These are phyloP conservation scores for Boletus speciosus DNA, from an alignment of 768 basidiomycete genomes.

Conservation along the genomic window DNA sequence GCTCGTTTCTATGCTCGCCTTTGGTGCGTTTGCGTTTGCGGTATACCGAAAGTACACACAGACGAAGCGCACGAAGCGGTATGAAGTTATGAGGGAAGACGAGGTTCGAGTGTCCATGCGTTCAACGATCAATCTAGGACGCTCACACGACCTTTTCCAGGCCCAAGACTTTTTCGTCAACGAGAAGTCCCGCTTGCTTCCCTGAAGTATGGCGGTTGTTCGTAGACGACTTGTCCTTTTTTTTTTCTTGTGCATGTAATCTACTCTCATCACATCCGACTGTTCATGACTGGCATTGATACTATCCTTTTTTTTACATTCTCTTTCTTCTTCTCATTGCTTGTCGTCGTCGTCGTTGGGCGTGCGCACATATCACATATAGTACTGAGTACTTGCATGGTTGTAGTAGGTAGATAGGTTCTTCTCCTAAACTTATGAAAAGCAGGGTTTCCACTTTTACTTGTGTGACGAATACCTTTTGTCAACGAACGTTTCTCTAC, in stretches of 20 bases:
- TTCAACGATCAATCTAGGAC: neutral
- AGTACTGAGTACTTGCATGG: conserved; percentile 15
- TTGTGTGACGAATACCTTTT: too few species aligned
- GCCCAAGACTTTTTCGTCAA: too few species aligned
- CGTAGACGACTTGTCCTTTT: neutral
- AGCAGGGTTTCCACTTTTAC: too few species aligned
- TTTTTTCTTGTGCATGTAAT: neutral
- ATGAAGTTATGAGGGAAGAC: neutral
- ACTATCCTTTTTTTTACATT: neutral
- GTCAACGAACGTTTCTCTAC: too few species aligned
- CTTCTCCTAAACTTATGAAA: too few species aligned
- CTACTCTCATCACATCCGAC: neutral
- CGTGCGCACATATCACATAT: neutral
- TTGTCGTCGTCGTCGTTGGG: neutral
- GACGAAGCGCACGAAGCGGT: conserved; percentile 9
- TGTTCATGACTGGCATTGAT: conserved; percentile 8
- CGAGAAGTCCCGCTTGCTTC: too few species aligned
- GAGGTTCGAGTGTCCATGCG: conserved; percentile 7
- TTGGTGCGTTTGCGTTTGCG: conserved; percentile 12
- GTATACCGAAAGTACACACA: conserved; percentile 11
- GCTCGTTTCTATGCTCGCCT: conserved; percentile 7
- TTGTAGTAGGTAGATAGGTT: conserved; percentile 4
- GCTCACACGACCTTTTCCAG: neutral
- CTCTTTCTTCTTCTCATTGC: neutral
- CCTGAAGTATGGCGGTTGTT: neutral